Evolutionary conservation across 1,284 basidiomycete genomes (phyloP), one percentile per base, ranked within the genome.

Genomic region (Violaceomyces palustris): DNA sequence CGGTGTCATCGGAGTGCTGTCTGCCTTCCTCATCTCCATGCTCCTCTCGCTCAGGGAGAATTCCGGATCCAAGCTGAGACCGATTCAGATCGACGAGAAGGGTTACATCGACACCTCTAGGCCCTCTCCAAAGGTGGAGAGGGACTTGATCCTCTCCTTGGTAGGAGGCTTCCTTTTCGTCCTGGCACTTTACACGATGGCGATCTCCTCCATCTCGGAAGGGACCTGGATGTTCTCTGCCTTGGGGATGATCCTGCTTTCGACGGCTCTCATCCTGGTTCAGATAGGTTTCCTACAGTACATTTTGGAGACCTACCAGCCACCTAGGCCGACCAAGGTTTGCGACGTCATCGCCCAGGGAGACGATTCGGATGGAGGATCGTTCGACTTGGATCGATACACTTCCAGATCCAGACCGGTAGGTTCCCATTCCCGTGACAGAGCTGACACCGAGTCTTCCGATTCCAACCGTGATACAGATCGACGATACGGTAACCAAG

Each of bases 31-130:
- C 18, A 3, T 49, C 5, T 33, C 44, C 3, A 41, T 35, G 10
- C 32, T 50, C 28, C 35, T 29, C 31, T 37, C 24, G 39, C 17
- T 14, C n/a, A 18, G n/a, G 17, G 34, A 26, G 14, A 25, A 24
- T 22, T 23, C 38, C 10, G 21, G 5, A 21, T 23, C 31, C 17
- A 25, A 8, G 26, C 42, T 2, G n/a, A 44, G 58, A 3, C 45
- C 58, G 22, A 39, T 61, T 27, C 51, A 52, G 31, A 41, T 61
- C 17, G 58, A 64, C 45, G 61, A 64, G 32, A 64, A 64, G 35
- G 61, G 61, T 3, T 50, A 48, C 35, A 61, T 64, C 43, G 61
- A 61, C 17, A 42, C 61, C 12, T 30, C 41, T 26, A 50, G 44
- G 31, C 45, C 59, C n/a, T 44, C 41, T 6, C 42, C 26, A 27